Evolutionary conservation across 768 basidiomycete species (phyloP), one percentile per base, ranked within the genome.

Genomic region (Pleurotus cornucopiae): DNA sequence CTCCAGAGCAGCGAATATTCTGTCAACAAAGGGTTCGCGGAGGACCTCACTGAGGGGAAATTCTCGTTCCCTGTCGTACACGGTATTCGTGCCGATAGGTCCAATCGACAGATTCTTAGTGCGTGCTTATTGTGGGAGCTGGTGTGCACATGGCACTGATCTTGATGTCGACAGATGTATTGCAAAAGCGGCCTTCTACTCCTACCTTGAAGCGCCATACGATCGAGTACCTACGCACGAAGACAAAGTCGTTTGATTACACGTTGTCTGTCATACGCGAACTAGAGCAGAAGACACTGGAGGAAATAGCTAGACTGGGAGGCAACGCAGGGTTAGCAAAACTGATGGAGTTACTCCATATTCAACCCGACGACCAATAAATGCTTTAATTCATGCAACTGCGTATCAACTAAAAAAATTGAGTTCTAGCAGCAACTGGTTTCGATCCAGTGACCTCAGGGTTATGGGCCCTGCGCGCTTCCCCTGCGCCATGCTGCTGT

Each of bases 51-150:
- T 0, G 96, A 98, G 72, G 96, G 96, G 5, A 98, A 98, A 69
- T 98, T 98, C 75, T 95, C 92, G 3, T 98, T 98, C 72, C 95
- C 94, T 0, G 79, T 98, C 30, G 86, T 98, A 0, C 96, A 98
- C 68, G 86, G 89, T 16, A 86, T 98, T 46, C 85, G 89, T 26
- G 81, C 89, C 5, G 84, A 94, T 65, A 77, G 74, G 9, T 79
- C 85, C 0, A 93, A 92, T 69, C 79, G 84, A 34, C 88, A 88
- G 68, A 79, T 98, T 34, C 76, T 97, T 54, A 95, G 94, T 95
- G 62, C 59, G 88, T 74, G 55, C 40, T 49, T n/a, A 25, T 49
- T 7, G 3, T 57, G 48, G 47, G 6, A 30, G 16, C 49, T 18
- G 34, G 5, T 0, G 46, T 2, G 14, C 7, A 12, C n/a, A 14